These are phyloP conservation scores for Agaricus subrufescens DNA, from an alignment of 768 basidiomycete species.

Conservation along the genomic window DNA sequence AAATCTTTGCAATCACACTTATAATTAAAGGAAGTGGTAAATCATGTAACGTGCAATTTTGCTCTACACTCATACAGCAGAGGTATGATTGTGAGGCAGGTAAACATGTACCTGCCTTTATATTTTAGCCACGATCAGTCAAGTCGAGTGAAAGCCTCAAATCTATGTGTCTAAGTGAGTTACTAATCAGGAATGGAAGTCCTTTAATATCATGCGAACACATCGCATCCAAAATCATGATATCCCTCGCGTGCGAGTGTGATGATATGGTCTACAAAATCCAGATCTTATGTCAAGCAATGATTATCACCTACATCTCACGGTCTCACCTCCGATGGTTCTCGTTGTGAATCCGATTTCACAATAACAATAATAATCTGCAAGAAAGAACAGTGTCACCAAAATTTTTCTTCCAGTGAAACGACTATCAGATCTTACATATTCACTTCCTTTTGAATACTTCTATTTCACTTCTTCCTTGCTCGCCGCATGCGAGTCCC, in stretches of 20 bases:
- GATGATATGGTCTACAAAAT: constrained; percentile 51
- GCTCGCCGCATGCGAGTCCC: constrained; percentile 22
- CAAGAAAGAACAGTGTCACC: not conserved
- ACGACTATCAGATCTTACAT: constrained; percentile 36
- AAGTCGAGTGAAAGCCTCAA: too few relatives aligned
- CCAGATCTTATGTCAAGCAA: not conserved
- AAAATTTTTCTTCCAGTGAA: not conserved
- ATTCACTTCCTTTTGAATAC: constrained; percentile 76
- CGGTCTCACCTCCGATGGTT: constrained; percentile 51
- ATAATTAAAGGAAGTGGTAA: too few relatives aligned
- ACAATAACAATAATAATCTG: constrained; percentile 54
- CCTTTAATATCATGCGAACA: constrained; percentile 22
- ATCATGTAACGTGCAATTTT: too few relatives aligned
- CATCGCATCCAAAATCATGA: constrained; percentile 50
- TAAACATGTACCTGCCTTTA: too few relatives aligned
- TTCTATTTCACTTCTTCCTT: constrained; percentile 45
- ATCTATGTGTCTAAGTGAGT: too few relatives aligned
- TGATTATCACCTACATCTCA: constrained; percentile 34
- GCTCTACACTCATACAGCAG: too few relatives aligned
- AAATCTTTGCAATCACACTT: too few relatives aligned
- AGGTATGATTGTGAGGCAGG: too few relatives aligned
- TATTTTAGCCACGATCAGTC: too few relatives aligned
- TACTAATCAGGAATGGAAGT: too few relatives aligned
- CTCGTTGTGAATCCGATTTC: constrained; percentile 69
- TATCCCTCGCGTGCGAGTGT: constrained; percentile 64